Base-by-base conservation (phyloP, 306 rosid species). In the Morella rubra region DNA sequence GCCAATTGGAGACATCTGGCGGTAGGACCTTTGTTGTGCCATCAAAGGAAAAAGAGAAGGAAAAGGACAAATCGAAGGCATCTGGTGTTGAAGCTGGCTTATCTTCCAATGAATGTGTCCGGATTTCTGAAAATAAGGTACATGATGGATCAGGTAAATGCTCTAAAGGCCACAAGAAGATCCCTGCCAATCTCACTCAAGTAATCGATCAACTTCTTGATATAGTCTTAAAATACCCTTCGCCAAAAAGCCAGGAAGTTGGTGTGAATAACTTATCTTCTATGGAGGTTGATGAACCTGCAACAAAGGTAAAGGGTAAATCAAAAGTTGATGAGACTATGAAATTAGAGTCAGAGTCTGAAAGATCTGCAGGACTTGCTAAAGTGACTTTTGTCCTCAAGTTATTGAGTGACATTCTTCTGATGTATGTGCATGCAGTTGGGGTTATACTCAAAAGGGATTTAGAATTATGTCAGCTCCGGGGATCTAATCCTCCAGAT, bases 161-260 rank as follows among this genome's bases (percentile, higher is more conserved):
- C 87, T 54, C 87, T 72, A 96, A 91, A 85, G 85, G 82, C 81
- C 99, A 91, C 83, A 96, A 93, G 78, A 96, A 92, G 87, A 86
- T 93, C 78, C 98, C 99, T 46, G 86, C 85, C 66, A 96, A 91
- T 89, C 93, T 96, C 71, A 84, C 93, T 82, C 98, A 89, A 89
- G 99, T 96, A 69, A 87, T 96, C 44, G 97, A 96, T 85, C 99
- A 90, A 86, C 97, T 96, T 81, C 90, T 96, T 80, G 99, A 96
- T 75, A 92, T 93, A 77, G 98, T 96, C 76, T 83, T 95, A 10
- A 95, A 88, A 83, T 95, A 88, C 73, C 95, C 94, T n/a, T 80
- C 71, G 12, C 59, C 83, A 61, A 87, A 85, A 79, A 84, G 72
- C 78, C 87, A 72, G 84, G 93, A 82, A 78, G 90, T 88, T 45